Evolutionary conservation across 1,284 basidiomycete species (phyloP), one percentile per base, ranked within the genome.

Genomic region (Ceratorhiza oryzae-sativae): DNA sequence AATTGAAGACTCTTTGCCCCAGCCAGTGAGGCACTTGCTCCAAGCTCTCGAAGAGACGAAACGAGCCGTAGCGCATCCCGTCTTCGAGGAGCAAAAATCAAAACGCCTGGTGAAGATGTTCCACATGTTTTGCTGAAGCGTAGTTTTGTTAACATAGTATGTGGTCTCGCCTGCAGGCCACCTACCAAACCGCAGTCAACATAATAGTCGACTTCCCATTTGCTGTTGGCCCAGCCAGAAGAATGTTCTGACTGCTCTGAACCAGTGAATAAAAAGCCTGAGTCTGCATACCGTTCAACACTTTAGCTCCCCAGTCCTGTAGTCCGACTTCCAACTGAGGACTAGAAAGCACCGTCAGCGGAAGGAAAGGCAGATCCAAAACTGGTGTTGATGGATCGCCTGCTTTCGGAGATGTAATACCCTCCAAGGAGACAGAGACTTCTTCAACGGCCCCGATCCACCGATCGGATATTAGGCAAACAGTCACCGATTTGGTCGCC

Each of bases 361-460:
- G 80, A 9, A 99, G 85, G 78, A 94, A 91, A 0, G 97, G 95
- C 1, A 98, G 84, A 74, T 96, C 88, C 45, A 98, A 81, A 0
- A 93, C 82, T 6, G 87, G 84, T 0, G 90, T 90, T 77, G 89
- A 88, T n/a, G 85, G 84, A 41, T 85, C 82, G 6, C 89, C 86
- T n/a, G 82, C 76, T 6, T 81, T 73, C 0, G 97, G 96, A 89
- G 98, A 95, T 68, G 88, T 81, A 12, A 98, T 81, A 18, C 85
- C 82, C 10, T 89, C 87, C 41, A 98, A 81, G 0, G 88, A 79
- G 41, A 98, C 83, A 12, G 78, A 75, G 3, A 90, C 78, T 75
- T 91, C 88, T 71, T 93, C 88, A 76, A 98, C 95, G 6, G 95
- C 92, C 9, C 95, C 95, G 73, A 98, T 84, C 98, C 98, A 99